Percentiles rank a stretch among this genome's conserved stretches.
Evolutionary conservation across 83 land plant genomes (phyloP).

Genomic region (Picea mariana): DNA sequence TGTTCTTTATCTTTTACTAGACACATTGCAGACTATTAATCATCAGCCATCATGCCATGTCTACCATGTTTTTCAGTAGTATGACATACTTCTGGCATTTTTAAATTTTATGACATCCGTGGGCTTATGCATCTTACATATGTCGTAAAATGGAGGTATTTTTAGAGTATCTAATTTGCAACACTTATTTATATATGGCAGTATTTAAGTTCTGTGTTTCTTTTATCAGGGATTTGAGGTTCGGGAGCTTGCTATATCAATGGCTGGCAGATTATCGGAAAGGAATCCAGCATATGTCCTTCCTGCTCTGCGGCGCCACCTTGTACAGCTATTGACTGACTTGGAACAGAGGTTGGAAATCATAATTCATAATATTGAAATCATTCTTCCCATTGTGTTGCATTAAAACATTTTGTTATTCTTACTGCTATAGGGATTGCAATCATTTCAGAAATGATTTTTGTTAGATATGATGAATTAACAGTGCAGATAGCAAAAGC

Average conservation of each 20-base stretch:
- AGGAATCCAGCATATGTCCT: slow-evolving; percentile 98
- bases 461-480: slow-evolving; percentile 11
- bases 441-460: background rate
- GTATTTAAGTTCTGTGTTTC: background rate
- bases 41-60: background rate
- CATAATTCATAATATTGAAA: background rate
- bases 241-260: slow-evolving; percentile 74
- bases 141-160: background rate
- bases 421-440: background rate
- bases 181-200: background rate
- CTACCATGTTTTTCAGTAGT: background rate
- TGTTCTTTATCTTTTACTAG: background rate
- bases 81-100: background rate
- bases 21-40: background rate
- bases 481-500: slow-evolving; percentile 95
- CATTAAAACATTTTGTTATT: background rate
- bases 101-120: background rate
- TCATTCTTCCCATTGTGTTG: background rate
- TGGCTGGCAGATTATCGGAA: slow-evolving; percentile 91
- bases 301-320: slow-evolving; percentile 97
- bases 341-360: slow-evolving; percentile 74
- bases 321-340: slow-evolving; percentile 90
- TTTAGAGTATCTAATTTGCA: background rate
- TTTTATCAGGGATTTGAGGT: slow-evolving; percentile 73
- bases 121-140: background rate